These are phyloP conservation scores for Saccharomycopsis capsularis DNA, from an alignment of 805 yeast genomes.

Conservation along the genomic window DNA sequence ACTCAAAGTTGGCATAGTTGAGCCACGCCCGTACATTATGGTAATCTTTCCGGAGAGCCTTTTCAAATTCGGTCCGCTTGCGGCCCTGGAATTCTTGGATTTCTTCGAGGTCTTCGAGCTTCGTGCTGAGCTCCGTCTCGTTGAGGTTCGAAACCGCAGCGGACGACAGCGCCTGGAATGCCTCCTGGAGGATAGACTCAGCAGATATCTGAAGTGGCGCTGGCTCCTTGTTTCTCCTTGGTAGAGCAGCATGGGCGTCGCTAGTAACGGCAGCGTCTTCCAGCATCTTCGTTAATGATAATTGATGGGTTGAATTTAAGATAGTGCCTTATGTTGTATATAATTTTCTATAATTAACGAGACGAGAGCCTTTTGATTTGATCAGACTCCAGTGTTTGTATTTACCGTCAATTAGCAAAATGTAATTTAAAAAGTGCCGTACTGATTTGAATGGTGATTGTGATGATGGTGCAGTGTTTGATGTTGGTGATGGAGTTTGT, in stretches of 20 bases:
- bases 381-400: too few relatives aligned
- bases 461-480: too few relatives aligned
- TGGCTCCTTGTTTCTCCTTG: conserved; percentile 4
- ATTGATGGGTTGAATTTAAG: too few relatives aligned
- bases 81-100: conserved; percentile 65
- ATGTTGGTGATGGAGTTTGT: too few relatives aligned
- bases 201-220: conserved; percentile 48
- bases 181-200: conserved; percentile 56
- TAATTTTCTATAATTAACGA: too few relatives aligned
- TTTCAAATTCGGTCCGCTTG: conserved; percentile 77
- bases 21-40: conserved; percentile 84
- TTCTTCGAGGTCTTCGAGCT: conserved; percentile 72
- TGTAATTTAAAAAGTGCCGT: too few relatives aligned
- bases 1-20: conserved; percentile 84
- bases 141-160: conserved; percentile 18
- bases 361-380: too few relatives aligned
- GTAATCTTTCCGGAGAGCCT: conserved; percentile 78
- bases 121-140: conserved; percentile 36
- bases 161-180: conserved; percentile 38
- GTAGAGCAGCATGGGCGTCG: neutral
- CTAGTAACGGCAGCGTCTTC: neutral
- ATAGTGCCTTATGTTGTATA: too few relatives aligned
- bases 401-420: too few relatives aligned
- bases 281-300: neutral
- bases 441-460: too few relatives aligned